Evolutionary conservation across 306 rosid species (phyloP).

Genomic region (Vigna radiata): DNA sequence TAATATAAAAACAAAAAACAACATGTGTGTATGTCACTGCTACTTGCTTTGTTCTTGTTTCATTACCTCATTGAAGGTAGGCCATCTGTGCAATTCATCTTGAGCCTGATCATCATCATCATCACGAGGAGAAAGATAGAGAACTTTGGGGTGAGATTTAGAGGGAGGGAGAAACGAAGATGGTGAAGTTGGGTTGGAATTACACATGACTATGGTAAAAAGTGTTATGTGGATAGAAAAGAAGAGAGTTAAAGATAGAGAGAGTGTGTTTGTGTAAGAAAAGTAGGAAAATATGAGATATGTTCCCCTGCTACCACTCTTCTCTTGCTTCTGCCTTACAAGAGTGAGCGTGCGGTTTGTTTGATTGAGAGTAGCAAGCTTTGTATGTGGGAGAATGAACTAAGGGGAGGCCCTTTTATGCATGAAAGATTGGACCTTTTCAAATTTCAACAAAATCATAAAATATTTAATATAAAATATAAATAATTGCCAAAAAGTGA

Average conservation of each 20-base stretch:
- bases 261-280: conserved; percentile 3
- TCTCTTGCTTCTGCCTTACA: conserved; percentile 12
- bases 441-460: conserved; percentile 10
- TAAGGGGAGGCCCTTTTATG: conserved; percentile 56
- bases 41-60: conserved; percentile 1
- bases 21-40: not conserved
- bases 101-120: conserved; percentile 45
- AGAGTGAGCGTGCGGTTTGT: conserved; percentile 33
- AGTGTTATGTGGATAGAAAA: conserved; percentile 19
- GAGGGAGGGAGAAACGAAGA: conserved; percentile 64
- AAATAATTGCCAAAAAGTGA: no score
- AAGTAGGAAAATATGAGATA: conserved; percentile 17
- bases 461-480: no score
- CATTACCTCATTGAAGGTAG: conserved; percentile 83
- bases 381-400: conserved; percentile 42
- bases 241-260: not conserved
- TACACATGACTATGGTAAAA: conserved; percentile 57
- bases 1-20: not conserved
- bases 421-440: conserved; percentile 53
- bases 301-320: not conserved
- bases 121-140: conserved; percentile 37
- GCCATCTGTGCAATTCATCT: conserved; percentile 75
- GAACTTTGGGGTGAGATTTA: conserved; percentile 52
- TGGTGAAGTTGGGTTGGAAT: conserved; percentile 70
- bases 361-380: conserved; percentile 31